Evolutionary conservation across 768 basidiomycete genomes (phyloP).

Genomic region (Podaxis sp.): DNA sequence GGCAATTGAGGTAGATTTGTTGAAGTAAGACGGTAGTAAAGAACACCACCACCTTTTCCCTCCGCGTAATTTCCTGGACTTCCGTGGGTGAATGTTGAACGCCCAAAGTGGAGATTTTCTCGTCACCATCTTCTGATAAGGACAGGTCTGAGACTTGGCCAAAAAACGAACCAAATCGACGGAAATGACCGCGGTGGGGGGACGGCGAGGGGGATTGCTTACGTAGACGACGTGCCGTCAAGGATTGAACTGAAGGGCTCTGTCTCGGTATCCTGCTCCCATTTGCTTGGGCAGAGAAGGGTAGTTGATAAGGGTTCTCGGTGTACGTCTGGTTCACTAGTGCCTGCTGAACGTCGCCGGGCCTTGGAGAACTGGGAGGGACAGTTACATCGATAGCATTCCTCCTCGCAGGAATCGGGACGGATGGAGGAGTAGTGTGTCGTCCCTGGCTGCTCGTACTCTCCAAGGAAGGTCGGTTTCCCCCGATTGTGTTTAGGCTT

Average conservation of each 20-base stretch:
- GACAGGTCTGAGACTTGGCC: background rate
- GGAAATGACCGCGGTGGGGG: background rate
- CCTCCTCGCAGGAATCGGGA: background rate
- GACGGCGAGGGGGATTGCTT: background rate
- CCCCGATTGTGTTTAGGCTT: background rate
- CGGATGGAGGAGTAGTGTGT: background rate
- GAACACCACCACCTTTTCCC: background rate
- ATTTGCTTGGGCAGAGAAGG: background rate
- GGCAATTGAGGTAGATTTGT: constrained; percentile 30
- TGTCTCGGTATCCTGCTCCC: background rate
- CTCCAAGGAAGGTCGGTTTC: background rate
- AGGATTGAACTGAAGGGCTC: background rate
- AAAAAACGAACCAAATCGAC: background rate
- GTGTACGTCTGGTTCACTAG: background rate
- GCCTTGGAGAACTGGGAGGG: background rate
- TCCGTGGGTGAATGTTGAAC: background rate
- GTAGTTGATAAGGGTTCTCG: background rate
- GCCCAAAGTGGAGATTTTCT: background rate
- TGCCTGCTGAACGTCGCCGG: background rate
- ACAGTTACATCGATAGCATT: background rate
- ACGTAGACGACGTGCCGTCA: background rate
- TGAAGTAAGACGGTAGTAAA: constrained; percentile 22
- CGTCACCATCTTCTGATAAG: background rate
- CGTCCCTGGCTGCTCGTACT: background rate
- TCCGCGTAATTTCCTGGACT: background rate